A percentile compares a stretch with the other conserved stretches of the same genome.
Evolutionary conservation across 2,329 filamentous ascomycete species (phyloP).

Genomic region (Penicillium polonicum): DNA sequence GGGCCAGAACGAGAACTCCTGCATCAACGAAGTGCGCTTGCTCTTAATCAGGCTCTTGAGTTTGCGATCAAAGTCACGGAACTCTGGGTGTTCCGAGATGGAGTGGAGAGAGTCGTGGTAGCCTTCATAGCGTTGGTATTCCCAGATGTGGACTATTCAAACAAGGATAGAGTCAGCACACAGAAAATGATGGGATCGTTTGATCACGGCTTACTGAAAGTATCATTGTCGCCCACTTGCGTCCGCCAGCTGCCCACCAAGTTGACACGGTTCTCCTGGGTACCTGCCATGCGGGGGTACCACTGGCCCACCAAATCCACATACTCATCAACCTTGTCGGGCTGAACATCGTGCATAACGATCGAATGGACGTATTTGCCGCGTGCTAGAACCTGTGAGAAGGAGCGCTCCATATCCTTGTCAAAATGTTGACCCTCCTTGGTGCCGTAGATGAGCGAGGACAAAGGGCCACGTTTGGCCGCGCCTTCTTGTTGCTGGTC

Average conservation of each 20-base stretch:
- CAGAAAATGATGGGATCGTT: neutral
- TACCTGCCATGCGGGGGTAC: slow-evolving; percentile 86
- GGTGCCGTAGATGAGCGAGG: slow-evolving; percentile 93
- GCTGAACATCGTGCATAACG: slow-evolving; percentile 92
- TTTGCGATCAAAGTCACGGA: slow-evolving; percentile 76
- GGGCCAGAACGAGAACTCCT: slow-evolving; percentile 99
- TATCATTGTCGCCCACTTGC: slow-evolving; percentile 95
- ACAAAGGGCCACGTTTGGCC: slow-evolving; percentile 70
- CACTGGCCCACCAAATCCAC: slow-evolving; percentile 82
- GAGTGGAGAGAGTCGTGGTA: slow-evolving; percentile 89
- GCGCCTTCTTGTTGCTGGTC: slow-evolving; percentile 59
- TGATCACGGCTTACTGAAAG: slow-evolving; percentile 66
- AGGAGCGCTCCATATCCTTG: slow-evolving; percentile 91
- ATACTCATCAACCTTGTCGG: slow-evolving; percentile 94
- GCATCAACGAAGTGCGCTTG: slow-evolving; percentile 92
- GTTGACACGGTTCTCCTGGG: slow-evolving; percentile 88
- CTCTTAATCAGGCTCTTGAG: slow-evolving; percentile 80
- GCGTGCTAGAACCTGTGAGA: slow-evolving; percentile 88
- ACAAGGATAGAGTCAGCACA: slow-evolving; percentile 29
- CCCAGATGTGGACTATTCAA: slow-evolving; percentile 92
- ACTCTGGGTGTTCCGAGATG: slow-evolving; percentile 81
- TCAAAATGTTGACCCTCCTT: slow-evolving; percentile 93
- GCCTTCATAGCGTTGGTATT: slow-evolving; percentile 95
- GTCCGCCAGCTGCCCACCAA: slow-evolving; percentile 97
- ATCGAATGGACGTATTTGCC: slow-evolving; percentile 99